Evolutionary conservation across 2,329 filamentous ascomycete species (phyloP), one percentile per base, ranked within the genome.

Genomic region (Orbilia oligospora): DNA sequence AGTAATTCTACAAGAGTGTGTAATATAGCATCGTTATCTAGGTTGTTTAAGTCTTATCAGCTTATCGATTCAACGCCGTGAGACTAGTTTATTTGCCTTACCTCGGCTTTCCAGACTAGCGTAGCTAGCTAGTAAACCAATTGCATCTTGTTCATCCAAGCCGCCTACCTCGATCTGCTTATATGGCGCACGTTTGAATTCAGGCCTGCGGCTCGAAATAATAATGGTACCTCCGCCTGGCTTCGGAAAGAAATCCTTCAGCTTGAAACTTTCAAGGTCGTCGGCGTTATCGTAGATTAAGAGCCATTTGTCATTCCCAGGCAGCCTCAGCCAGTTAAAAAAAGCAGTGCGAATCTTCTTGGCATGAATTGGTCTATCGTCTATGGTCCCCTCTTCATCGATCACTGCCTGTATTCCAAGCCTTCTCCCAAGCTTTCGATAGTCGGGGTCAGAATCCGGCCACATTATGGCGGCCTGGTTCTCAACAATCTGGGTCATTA

Each of bases 241-340:
- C 14, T 51, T n/a, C 3, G 82, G 81, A 36, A 80, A 73, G 56
- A 72, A 82, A 6, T 81, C 73, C 1, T 53, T 18, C 6, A 83
- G 27, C 0, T 78, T 58, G 3, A 81, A 76, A 5, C 55, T 69
- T 16, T 69, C 76, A 12, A 81, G 56, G 41, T 81, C 73, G 33
- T 82, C 81, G 18, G 70, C 81, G 55, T 83, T 83, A 55, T 82
- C 82, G 36, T 81, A 80, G 20, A 82, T 79, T 1, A 82, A 44
- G 20, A 83, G 67, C 82, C 82, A 83, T 16, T 46, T 55, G 3
- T 58, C 55, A 48, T 81, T 80, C 14, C 41, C 69, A 12, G 64
- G 24, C 1, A 30, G n/a, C 5, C 69, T 41, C 1, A 81, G 30
- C 80, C 79, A 81, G 33, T 51, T 46, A 5, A 61, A 73, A 33